Conservation (phyloP, 2,329 filamentous ascomycete species). For the Pseudogymnoascus sp. region DNA sequence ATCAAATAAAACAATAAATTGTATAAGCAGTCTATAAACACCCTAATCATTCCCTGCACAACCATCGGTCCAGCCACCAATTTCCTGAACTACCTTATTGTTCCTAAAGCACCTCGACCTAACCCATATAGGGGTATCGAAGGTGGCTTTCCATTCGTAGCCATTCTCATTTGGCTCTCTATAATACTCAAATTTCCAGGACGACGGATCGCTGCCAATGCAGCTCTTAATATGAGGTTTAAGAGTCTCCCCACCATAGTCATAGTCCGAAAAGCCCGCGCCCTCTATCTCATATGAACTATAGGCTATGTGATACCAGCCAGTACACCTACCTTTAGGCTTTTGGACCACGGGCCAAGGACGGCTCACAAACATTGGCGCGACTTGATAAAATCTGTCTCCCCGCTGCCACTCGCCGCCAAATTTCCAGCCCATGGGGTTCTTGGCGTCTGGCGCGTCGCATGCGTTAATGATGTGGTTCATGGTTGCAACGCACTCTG, state of each 20-base stretch:
- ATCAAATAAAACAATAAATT: too few species aligned
- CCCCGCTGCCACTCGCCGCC: constrained; percentile 16
- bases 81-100: constrained; percentile 18
- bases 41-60: not conserved
- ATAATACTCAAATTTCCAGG: constrained; percentile 3
- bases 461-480: constrained; percentile 24
- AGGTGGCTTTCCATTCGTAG: constrained; percentile 22
- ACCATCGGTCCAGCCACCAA: constrained; percentile 1
- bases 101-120: constrained; percentile 22
- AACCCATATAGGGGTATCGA: constrained; percentile 22
- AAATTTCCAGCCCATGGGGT: constrained; percentile 29
- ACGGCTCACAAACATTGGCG: too few species aligned
- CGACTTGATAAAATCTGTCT: too few species aligned
- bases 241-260: not conserved
- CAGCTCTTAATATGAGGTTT: not conserved
- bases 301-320: too few species aligned
- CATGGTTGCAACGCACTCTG: too few species aligned
- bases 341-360: too few species aligned
- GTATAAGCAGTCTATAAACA: too few species aligned
- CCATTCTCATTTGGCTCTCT: constrained; percentile 21
- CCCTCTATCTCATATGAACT: too few species aligned
- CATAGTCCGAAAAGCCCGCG: too few species aligned
- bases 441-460: constrained; percentile 22
- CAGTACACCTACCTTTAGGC: too few species aligned
- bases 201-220: not conserved